phyloP scores from a whole-genome alignment of 495 filamentous ascomycete species.

The Lophium mytilinum region DNA sequence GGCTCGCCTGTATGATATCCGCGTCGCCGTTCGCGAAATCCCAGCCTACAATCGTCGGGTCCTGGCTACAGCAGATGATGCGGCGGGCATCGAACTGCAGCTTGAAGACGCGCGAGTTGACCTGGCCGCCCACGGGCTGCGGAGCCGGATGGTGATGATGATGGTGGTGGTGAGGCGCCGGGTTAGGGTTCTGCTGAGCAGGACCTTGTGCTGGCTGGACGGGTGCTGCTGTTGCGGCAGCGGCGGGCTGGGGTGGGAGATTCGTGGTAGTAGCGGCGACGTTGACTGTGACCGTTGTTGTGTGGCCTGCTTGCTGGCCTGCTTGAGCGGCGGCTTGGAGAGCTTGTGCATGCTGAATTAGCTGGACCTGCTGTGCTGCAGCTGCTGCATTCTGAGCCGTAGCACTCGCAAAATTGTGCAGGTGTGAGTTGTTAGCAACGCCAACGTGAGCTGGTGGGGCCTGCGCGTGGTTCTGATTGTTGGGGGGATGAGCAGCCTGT shows the following conservation, averaged over 20 bases:
- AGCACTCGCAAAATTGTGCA: not conserved
- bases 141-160: slow-evolving; percentile 7
- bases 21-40: slow-evolving; percentile 90
- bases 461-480: slow-evolving; percentile 5
- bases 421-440: not conserved
- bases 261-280: slow-evolving; percentile 6
- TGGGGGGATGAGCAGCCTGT: slow-evolving; percentile 1
- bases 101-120: slow-evolving; percentile 75
- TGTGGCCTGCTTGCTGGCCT: slow-evolving; percentile 11
- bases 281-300: slow-evolving; percentile 2
- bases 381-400: slow-evolving; percentile 18
- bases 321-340: slow-evolving; percentile 19
- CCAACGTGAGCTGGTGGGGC: not conserved
- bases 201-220: not conserved
- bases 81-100: slow-evolving; percentile 90
- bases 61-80: slow-evolving; percentile 90
- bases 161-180: slow-evolving; percentile 25
- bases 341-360: slow-evolving; percentile 21
- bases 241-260: slow-evolving; percentile 10
- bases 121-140: not conserved
- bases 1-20: slow-evolving; percentile 70
- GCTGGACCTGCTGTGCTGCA: slow-evolving; percentile 13
- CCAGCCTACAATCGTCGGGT: slow-evolving; percentile 90
- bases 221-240: slow-evolving; percentile 5
- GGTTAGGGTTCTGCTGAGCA: not conserved